A percentile compares a stretch with the other conserved stretches of the same genome.
Conservation (phyloP, 2,329 filamentous ascomycete species). For the Exophiala sideris region DNA sequence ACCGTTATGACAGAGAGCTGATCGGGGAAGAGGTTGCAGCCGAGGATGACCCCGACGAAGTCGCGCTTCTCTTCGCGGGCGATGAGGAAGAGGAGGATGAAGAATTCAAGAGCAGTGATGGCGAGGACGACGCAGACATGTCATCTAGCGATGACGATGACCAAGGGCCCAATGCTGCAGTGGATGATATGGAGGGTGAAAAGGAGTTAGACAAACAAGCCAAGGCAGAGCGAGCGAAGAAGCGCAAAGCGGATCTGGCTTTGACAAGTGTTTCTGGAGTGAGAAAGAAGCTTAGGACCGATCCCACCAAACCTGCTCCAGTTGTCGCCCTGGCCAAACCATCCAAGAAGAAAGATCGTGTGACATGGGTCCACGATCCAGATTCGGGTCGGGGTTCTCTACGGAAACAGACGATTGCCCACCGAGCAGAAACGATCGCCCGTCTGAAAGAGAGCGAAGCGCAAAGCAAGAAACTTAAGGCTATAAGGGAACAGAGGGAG, state of each 20-base stretch:
- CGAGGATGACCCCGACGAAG: slow-evolving; percentile 40
- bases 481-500: slow-evolving; percentile 60
- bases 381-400: slow-evolving; percentile 62
- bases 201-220: slow-evolving; percentile 77
- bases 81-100: slow-evolving; percentile 63
- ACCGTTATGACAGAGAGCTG: slow-evolving; percentile 74
- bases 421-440: slow-evolving; percentile 57
- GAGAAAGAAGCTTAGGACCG: slow-evolving; percentile 73
- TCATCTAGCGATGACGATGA: slow-evolving; percentile 82
- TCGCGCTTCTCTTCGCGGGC: slow-evolving; percentile 74
- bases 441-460: slow-evolving; percentile 49
- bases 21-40: slow-evolving; percentile 66
- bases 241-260: slow-evolving; percentile 75
- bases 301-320: slow-evolving; percentile 36
- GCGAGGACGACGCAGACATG: slow-evolving; percentile 78
- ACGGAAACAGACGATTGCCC: slow-evolving; percentile 61
- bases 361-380: slow-evolving; percentile 64
- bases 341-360: slow-evolving; percentile 69
- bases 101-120: slow-evolving; percentile 47
- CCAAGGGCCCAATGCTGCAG: slow-evolving; percentile 53
- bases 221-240: slow-evolving; percentile 68
- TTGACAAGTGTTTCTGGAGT: slow-evolving; percentile 57
- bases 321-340: slow-evolving; percentile 37
- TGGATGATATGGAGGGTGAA: slow-evolving; percentile 80
- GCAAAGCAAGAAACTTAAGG: slow-evolving; percentile 46